These are phyloP conservation scores for Phytopythium montanum DNA, from an alignment of 352 stramenopile species.

Conservation along the genomic window DNA sequence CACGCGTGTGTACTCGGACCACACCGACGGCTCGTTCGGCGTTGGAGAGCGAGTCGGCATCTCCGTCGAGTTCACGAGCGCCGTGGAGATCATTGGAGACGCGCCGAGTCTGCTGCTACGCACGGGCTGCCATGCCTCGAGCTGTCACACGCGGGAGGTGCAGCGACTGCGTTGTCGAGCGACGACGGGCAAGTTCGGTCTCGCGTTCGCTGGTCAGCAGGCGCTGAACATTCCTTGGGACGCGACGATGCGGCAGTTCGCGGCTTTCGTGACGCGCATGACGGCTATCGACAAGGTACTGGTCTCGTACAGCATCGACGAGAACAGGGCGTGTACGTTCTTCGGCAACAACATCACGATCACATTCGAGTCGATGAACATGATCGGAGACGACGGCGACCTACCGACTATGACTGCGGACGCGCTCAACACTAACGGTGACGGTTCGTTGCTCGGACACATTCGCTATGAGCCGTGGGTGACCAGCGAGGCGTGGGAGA, in stretches of 20 bases:
- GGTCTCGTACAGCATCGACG: constrained; percentile 58
- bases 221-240: constrained; percentile 71
- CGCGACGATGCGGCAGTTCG: constrained; percentile 37
- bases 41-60: constrained; percentile 61
- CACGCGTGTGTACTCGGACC: constrained; percentile 52
- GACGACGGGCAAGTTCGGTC: constrained; percentile 58
- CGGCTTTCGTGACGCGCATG: constrained; percentile 51
- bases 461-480: constrained; percentile 41
- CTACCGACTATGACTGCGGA: constrained; percentile 58
- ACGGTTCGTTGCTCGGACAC: constrained; percentile 33
- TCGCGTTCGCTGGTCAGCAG: constrained; percentile 48
- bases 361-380: constrained; percentile 76
- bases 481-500: constrained; percentile 52
- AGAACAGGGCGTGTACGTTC: constrained; percentile 60
- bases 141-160: constrained; percentile 54
- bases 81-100: constrained; percentile 44
- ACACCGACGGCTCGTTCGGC: constrained; percentile 38
- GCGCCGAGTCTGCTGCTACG: constrained; percentile 41
- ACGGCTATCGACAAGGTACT: constrained; percentile 55
- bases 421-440: constrained; percentile 35
- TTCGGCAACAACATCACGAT: constrained; percentile 80
- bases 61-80: constrained; percentile 68
- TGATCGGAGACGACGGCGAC: constrained; percentile 56
- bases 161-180: constrained; percentile 58
- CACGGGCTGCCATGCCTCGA: constrained; percentile 48